These are phyloP conservation scores for Suillus ampliporus DNA, from an alignment of 768 basidiomycete species.

Conservation along the genomic window DNA sequence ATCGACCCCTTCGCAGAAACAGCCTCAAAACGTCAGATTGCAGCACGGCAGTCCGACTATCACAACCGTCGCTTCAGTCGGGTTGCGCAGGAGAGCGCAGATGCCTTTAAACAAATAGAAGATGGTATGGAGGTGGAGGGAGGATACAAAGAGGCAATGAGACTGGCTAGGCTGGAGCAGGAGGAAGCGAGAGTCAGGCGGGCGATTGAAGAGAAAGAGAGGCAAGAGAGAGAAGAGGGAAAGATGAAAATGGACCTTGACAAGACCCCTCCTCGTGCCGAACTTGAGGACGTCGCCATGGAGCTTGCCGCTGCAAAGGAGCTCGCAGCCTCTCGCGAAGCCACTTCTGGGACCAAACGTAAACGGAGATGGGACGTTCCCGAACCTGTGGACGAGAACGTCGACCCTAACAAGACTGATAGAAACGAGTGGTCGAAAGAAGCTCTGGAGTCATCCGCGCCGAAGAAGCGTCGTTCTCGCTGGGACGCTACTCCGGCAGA, in stretches of 20 bases:
- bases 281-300: slow-evolving; percentile 73
- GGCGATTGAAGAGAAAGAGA: slow-evolving; percentile 90
- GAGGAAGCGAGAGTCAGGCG: slow-evolving; percentile 86
- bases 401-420: slow-evolving; percentile 62
- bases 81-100: slow-evolving; percentile 78
- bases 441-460: slow-evolving; percentile 71
- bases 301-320: slow-evolving; percentile 61
- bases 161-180: slow-evolving; percentile 86
- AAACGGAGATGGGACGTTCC: slow-evolving; percentile 84
- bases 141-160: slow-evolving; percentile 97
- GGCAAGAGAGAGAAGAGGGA: slow-evolving; percentile 71
- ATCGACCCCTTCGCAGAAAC: slow-evolving; percentile 93
- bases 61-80: slow-evolving; percentile 91
- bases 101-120: slow-evolving; percentile 72
- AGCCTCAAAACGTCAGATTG: slow-evolving; percentile 91
- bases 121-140: slow-evolving; percentile 79
- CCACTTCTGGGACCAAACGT: slow-evolving; percentile 60
- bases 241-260: slow-evolving; percentile 87
- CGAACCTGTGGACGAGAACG: slow-evolving; percentile 67
- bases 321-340: slow-evolving; percentile 46
- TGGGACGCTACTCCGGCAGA: slow-evolving; percentile 96
- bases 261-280: slow-evolving; percentile 87
- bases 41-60: slow-evolving; percentile 92
- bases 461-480: slow-evolving; percentile 91
- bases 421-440: slow-evolving; percentile 79